Base-by-base conservation (phyloP, 2,329 filamentous ascomycete species). In the Alternaria novae-zelandiae region DNA sequence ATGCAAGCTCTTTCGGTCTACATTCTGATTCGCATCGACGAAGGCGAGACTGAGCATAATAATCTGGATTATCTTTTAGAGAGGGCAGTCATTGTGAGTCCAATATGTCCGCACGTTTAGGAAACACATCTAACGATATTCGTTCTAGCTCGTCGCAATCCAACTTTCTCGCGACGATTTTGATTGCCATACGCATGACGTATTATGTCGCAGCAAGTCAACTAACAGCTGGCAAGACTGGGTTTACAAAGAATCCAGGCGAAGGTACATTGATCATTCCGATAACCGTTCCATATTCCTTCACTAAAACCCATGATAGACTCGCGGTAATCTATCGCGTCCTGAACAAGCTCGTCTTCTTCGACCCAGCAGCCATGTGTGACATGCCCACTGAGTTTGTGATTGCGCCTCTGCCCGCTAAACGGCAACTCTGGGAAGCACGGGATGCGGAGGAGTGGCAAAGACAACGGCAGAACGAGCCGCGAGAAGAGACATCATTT, bases 1-100 rank as follows among this genome's bases (percentile, higher is more conserved):
- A 79, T 83, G 76, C 82, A 84, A 69, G 81, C 83, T 3, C 71
- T 84, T 3, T 77, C 75, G 2, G 79, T 84, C 13, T 84, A 84
- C 63, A 78, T 82, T 32, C 70, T 84, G 6, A 69, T 83, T 7
- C 71, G 82, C 20, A 41, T 84, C 26, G 77, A 81, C 51, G 82
- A 85, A 74, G 82, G 82, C 44, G 80, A 83, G 67, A 83, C 79
- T 2, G 78, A 82, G 1, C 54, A 82, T 28, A 84, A 83, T 62
- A 78, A 83, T 50, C 64, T 80, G 43, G 83, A 85, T 64, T n/a
- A 45, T 58, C 56, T 58, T 32, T 32, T 58, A 2, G 56, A 51
- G 20, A 58, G 32, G 46, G 56, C 56, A 0, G 56, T 58, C 9
- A 45, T 57, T 26, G 44, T 57, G 28, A 41, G 45, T 26, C 25